These are phyloP conservation scores for cucumber (Cucumis sativus) DNA, from an alignment of 306 rosid genomes.

Conservation along the genomic window DNA sequence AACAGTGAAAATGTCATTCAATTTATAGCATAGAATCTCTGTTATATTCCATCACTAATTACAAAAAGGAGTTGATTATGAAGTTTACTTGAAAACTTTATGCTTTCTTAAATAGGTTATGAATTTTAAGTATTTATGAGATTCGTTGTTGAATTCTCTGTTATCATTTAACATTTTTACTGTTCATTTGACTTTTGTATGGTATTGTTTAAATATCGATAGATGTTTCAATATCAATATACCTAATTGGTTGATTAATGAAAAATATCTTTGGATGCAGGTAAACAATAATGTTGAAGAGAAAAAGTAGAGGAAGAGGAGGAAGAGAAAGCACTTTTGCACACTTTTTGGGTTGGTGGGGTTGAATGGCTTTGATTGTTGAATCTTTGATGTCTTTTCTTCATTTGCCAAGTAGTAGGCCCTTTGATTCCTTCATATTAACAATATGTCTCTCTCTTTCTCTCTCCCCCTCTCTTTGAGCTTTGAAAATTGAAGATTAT, in stretches of 20 bases:
- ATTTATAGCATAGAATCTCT: background rate
- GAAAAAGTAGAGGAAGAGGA: background rate
- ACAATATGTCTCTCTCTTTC: background rate
- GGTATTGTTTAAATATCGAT: background rate
- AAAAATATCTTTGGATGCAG: background rate
- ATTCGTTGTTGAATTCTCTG: background rate
- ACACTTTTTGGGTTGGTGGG: slow-evolving; percentile 6
- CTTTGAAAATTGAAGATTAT: background rate
- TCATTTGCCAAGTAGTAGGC: background rate
- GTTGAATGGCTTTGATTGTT: background rate
- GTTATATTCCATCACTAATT: background rate
- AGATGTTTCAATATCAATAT: background rate
- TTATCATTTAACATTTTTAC: background rate
- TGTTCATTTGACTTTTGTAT: background rate
- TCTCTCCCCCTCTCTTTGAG: background rate
- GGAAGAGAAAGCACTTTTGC: background rate
- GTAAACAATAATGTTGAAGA: background rate
- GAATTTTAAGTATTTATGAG: background rate
- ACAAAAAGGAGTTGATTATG: background rate
- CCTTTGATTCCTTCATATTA: background rate
- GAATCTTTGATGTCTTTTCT: slow-evolving; percentile 7
- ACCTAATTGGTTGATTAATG: background rate
- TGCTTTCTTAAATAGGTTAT: background rate
- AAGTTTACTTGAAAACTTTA: background rate
- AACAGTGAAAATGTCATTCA: background rate